Conservation (phyloP, 2,329 filamentous ascomycete species). For the Ceratocystis cacaofunesta region DNA sequence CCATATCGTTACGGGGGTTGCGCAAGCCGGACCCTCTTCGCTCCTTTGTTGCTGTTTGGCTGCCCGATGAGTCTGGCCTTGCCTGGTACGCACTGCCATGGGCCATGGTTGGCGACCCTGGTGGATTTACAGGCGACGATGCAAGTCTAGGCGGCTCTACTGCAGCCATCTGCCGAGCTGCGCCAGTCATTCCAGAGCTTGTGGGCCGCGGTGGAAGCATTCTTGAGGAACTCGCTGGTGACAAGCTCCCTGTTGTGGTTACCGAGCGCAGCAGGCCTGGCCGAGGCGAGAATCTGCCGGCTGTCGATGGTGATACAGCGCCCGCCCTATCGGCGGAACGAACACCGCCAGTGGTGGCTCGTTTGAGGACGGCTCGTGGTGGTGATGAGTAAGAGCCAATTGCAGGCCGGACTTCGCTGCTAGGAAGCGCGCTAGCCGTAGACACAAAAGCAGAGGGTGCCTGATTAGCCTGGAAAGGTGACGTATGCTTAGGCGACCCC, state of each 20-base stretch:
- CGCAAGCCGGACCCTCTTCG: neutral
- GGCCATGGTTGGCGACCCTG: neutral
- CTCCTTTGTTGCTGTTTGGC: neutral
- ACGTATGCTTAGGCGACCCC: neutral
- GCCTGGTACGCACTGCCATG: neutral
- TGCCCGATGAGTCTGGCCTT: neutral
- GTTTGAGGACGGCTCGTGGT: neutral
- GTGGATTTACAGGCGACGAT: neutral
- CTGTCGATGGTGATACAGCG: neutral
- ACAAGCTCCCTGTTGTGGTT: neutral
- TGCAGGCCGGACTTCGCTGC: neutral
- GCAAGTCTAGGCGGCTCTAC: neutral
- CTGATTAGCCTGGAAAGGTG: neutral
- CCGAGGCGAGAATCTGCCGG: neutral
- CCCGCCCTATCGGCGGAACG: neutral
- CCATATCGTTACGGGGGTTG: slow-evolving; percentile 9
- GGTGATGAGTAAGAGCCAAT: neutral
- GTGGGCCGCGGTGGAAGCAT: neutral
- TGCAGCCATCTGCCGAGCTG: too few species aligned
- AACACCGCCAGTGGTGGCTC: neutral
- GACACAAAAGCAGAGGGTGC: neutral
- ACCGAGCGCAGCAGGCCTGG: neutral
- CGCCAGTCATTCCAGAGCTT: neutral
- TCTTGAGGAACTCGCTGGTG: neutral
- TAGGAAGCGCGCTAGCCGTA: neutral